phyloP scores from a whole-genome alignment of 371 early-diverging fungal species.

The Mucor circinelloides region DNA sequence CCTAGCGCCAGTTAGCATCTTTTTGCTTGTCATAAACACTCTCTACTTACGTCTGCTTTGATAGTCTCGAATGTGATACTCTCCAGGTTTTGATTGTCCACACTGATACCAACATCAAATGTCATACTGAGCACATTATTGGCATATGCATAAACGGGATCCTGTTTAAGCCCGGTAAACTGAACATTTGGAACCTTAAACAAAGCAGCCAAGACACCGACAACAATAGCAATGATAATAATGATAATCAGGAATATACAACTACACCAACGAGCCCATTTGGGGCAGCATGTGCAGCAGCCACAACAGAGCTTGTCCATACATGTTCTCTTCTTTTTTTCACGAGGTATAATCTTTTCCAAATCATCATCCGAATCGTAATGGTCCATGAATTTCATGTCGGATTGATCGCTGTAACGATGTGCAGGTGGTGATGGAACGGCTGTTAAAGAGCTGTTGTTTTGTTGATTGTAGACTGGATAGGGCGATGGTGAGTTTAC shows the following conservation, averaged over 20 bases:
- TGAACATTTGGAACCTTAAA: conserved; percentile 47
- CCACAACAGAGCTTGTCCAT: conserved; percentile 50
- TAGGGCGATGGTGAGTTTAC: conserved; percentile 23
- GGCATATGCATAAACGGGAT: conserved; percentile 14
- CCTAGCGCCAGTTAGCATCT: conserved; percentile 32
- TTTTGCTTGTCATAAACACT: background rate
- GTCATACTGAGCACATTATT: conserved; percentile 29
- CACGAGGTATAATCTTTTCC: conserved; percentile 26
- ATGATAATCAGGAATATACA: conserved; percentile 44
- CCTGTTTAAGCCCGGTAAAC: conserved; percentile 36
- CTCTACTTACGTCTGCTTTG: conserved; percentile 51
- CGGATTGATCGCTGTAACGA: conserved; percentile 8
- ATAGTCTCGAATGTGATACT: conserved; percentile 57
- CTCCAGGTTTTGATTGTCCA: conserved; percentile 58
- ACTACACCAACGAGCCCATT: conserved; percentile 47
- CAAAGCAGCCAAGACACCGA: conserved; percentile 47
- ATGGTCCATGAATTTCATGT: conserved; percentile 23
- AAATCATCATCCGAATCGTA: conserved; percentile 33
- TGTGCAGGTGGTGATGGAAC: background rate
- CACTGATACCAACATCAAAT: conserved; percentile 42
- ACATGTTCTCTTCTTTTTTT: conserved; percentile 38
- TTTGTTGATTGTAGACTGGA: conserved; percentile 8
- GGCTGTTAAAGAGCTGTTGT: background rate
- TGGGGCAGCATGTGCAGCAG: conserved; percentile 53
- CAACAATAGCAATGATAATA: conserved; percentile 36